A percentile compares a stretch with the other conserved stretches of the same genome.
phyloP scores from a whole-genome alignment of 495 filamentous ascomycete species.

The Talaromyces borbonicus region DNA sequence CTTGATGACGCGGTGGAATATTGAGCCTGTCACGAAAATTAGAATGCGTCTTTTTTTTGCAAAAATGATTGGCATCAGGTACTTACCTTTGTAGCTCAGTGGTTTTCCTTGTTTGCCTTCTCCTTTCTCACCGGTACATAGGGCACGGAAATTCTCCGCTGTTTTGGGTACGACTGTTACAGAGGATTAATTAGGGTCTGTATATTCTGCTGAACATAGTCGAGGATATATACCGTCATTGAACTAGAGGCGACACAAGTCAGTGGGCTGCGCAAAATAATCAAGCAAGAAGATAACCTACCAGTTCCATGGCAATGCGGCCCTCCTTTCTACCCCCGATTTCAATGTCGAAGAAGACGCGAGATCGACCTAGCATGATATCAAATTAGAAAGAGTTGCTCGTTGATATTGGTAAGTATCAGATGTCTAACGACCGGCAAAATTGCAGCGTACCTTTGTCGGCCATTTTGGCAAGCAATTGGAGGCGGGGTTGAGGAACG shows the following conservation, averaged over 20 bases:
- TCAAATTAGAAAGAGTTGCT: not conserved
- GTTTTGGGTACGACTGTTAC: conserved; percentile 79
- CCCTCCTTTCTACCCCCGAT: conserved; percentile 62
- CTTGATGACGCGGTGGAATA: conserved; percentile 97
- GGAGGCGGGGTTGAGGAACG: not conserved
- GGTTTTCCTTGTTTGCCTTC: conserved; percentile 77
- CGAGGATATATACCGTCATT: conserved; percentile 48
- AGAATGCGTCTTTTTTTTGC: too few relatives aligned
- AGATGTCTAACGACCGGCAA: not conserved
- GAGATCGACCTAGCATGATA: conserved; percentile 41
- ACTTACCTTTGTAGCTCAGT: conserved; percentile 57
- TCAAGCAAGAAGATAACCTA: conserved; percentile 26
- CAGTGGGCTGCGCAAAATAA: conserved; percentile 9
- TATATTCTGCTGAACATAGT: not conserved
- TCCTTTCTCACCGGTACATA: conserved; percentile 90
- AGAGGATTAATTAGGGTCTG: conserved; percentile 9
- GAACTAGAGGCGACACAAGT: conserved; percentile 40
- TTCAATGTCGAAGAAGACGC: conserved; percentile 84
- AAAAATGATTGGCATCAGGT: too few relatives aligned
- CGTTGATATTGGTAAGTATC: conserved; percentile 2
- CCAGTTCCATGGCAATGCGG: conserved; percentile 73
- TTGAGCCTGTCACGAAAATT: conserved; percentile 41
- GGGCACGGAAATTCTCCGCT: conserved; percentile 84
- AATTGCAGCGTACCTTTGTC: conserved; percentile 7
- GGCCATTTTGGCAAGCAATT: not conserved